These are phyloP conservation scores for Rhytidhysteron rufulum DNA, from an alignment of 2,329 filamentous ascomycete species.

Conservation along the genomic window DNA sequence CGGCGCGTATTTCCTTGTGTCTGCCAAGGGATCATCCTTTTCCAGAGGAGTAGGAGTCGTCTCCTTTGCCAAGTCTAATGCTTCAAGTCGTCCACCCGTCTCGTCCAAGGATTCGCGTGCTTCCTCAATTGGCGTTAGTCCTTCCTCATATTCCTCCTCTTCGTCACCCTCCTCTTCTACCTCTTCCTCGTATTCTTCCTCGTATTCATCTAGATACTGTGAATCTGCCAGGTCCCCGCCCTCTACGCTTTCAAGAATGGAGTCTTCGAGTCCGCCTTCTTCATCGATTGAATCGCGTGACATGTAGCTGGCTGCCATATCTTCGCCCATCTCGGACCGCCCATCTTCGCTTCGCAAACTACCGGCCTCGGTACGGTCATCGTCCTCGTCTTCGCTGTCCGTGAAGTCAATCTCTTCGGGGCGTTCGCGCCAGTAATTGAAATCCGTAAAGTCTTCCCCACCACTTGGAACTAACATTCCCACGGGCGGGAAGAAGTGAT, in stretches of 20 bases:
- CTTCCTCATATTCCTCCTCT: conserved; percentile 15
- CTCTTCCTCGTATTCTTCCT: conserved; percentile 19
- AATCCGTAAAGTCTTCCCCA: conserved; percentile 94
- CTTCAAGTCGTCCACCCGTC: conserved; percentile 9
- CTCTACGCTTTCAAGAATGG: conserved; percentile 50
- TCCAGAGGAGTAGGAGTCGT: conserved; percentile 16
- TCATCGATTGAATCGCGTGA: conserved; percentile 50
- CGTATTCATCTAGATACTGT: conserved; percentile 11
- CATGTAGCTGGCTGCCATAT: conserved; percentile 55
- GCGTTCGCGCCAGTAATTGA: conserved; percentile 89
- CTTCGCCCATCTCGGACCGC: conserved; percentile 42
- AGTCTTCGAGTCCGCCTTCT: conserved; percentile 40
- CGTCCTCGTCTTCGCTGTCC: conserved; percentile 69
- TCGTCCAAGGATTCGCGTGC: conserved; percentile 8
- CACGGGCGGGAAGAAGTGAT: conserved; percentile 95
- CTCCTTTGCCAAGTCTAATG: conserved; percentile 15
- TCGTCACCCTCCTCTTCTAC: conserved; percentile 21
- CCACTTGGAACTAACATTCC: conserved; percentile 82
- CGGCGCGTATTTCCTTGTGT: neutral
- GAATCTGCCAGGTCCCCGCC: conserved; percentile 19
- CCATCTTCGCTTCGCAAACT: conserved; percentile 51
- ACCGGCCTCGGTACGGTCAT: conserved; percentile 43
- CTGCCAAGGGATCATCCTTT: neutral
- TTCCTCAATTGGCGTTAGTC: conserved; percentile 12
- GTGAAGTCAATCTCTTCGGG: conserved; percentile 86